A percentile compares a stretch with the other conserved stretches of the same genome.
Evolutionary conservation across 2,329 filamentous ascomycete genomes (phyloP).

Genomic region (Aspergillus eucalypticola): DNA sequence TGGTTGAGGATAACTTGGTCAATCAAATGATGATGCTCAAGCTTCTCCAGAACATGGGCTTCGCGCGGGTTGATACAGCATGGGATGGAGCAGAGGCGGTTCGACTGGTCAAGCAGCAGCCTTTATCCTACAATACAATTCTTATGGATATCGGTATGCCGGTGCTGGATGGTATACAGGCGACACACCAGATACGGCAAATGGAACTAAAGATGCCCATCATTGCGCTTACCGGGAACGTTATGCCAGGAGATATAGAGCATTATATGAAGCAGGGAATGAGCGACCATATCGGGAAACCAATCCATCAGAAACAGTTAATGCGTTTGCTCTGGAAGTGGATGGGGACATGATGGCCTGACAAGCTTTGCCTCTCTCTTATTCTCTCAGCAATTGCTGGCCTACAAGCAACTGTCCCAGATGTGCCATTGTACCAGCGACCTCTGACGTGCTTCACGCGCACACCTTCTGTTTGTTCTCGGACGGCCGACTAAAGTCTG

Average conservation of each 20-base stretch:
- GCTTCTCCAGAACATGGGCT: constrained; percentile 42
- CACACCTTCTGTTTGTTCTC: background rate
- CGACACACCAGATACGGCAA: constrained; percentile 46
- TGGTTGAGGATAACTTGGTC: constrained; percentile 47
- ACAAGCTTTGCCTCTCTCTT: background rate
- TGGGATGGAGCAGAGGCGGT: constrained; percentile 49
- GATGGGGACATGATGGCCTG: constrained; percentile 25
- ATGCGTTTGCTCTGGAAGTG: constrained; percentile 47
- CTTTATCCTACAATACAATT: constrained; percentile 46
- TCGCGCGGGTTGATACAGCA: constrained; percentile 45
- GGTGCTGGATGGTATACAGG: constrained; percentile 48
- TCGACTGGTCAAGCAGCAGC: constrained; percentile 43
- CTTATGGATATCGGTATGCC: constrained; percentile 54
- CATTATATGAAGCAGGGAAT: constrained; percentile 56
- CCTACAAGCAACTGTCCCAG: background rate
- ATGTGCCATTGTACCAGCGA: background rate
- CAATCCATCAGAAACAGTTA: constrained; percentile 53
- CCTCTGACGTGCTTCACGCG: background rate
- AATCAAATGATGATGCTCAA: constrained; percentile 47
- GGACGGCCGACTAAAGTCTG: background rate
- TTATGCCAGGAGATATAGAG: constrained; percentile 57
- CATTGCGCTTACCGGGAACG: constrained; percentile 59
- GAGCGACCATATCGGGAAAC: constrained; percentile 59
- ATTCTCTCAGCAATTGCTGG: background rate
- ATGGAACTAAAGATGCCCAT: constrained; percentile 48